These are phyloP conservation scores for Persicaria tinctoria DNA, from an alignment of 148 eudicot species.

Conservation along the genomic window DNA sequence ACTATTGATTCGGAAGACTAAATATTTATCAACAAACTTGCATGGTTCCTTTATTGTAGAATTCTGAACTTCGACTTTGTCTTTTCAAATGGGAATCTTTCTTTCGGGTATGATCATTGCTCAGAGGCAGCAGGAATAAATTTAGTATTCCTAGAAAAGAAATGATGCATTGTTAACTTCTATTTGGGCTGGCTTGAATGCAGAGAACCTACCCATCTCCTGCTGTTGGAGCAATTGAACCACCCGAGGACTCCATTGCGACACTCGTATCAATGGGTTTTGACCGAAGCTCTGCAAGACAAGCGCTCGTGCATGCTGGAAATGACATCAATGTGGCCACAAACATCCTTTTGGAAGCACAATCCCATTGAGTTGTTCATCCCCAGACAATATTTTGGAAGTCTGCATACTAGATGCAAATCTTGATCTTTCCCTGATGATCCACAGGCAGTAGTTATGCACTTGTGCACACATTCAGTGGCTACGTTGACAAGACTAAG, in stretches of 20 bases:
- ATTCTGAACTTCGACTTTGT: too few species aligned
- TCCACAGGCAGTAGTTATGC: background rate
- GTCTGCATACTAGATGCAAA: background rate
- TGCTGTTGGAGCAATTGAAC: slow-evolving; percentile 37
- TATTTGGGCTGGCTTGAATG: slow-evolving; percentile 2
- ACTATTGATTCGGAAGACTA: background rate
- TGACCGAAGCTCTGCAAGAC: slow-evolving; percentile 66
- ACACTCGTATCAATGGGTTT: slow-evolving; percentile 93
- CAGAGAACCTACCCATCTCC: slow-evolving; percentile 58
- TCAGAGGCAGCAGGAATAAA: too few species aligned
- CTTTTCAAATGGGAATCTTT: too few species aligned
- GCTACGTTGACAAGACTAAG: background rate
- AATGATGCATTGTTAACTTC: background rate
- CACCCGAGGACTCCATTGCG: slow-evolving; percentile 67
- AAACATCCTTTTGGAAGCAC: slow-evolving; percentile 87
- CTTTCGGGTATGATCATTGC: too few species aligned
- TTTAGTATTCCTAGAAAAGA: background rate
- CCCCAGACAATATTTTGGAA: background rate
- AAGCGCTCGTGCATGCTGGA: slow-evolving; percentile 77
- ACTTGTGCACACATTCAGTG: background rate
- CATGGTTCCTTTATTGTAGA: too few species aligned
- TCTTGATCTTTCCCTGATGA: slow-evolving; percentile 4
- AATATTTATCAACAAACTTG: too few species aligned
- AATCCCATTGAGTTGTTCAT: slow-evolving; percentile 36
- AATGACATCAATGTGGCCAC: slow-evolving; percentile 84